phyloP scores from a whole-genome alignment of 2,329 filamentous ascomycete species.

The Colletotrichum tanaceti region DNA sequence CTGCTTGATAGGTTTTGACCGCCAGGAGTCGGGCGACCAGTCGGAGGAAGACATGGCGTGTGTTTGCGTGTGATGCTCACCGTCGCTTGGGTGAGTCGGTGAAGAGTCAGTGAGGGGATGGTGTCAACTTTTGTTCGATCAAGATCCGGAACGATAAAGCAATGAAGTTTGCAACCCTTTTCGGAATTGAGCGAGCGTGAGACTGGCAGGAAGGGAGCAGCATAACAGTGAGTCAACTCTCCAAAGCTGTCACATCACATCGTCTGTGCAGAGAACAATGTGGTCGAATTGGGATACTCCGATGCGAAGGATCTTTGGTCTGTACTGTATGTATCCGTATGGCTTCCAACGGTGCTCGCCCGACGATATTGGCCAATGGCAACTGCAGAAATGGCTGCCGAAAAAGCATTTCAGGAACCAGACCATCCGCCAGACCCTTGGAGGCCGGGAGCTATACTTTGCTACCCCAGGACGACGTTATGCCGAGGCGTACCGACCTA shows the following conservation, averaged over 20 bases:
- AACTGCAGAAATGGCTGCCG: not conserved
- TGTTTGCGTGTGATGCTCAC: not conserved
- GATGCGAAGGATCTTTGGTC: constrained; percentile 5
- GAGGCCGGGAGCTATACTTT: not conserved
- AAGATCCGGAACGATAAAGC: not conserved
- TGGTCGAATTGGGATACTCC: constrained; percentile 28
- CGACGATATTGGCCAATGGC: constrained; percentile 30
- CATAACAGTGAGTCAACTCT: constrained; percentile 25
- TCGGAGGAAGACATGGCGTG: constrained; percentile 32
- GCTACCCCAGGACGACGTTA: constrained; percentile 21
- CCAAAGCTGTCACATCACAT: constrained; percentile 14
- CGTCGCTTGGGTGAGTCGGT: not conserved
- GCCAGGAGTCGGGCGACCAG: constrained; percentile 78
- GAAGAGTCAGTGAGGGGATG: not conserved
- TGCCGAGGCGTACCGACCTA: constrained; percentile 37
- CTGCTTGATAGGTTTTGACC: constrained; percentile 82
- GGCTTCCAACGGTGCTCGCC: constrained; percentile 15
- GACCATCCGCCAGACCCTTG: constrained; percentile 20
- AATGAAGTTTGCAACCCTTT: not conserved
- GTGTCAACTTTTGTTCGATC: not conserved
- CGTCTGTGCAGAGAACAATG: constrained; percentile 21
- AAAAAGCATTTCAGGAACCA: constrained; percentile 36
- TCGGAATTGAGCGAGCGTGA: not conserved
- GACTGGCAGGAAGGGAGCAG: not conserved
- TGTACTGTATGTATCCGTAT: too few species aligned